These are phyloP conservation scores for Lantana camara DNA, from an alignment of 257 asterid species.

Conservation along the genomic window DNA sequence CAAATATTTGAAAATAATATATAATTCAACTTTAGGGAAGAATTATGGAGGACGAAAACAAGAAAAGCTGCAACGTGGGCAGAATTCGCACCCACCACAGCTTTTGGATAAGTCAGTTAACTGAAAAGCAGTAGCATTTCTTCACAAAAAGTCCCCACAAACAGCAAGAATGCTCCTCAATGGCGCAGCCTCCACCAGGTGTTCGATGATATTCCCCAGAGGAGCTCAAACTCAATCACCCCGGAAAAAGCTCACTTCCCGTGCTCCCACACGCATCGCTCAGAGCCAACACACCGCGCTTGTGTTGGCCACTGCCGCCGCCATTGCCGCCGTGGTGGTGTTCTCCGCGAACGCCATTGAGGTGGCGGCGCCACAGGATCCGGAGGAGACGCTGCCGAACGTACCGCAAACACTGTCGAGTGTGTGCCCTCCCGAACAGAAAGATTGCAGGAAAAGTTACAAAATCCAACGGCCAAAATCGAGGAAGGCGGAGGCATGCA, in stretches of 20 bases:
- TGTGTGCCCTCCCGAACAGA: conserved; percentile 32
- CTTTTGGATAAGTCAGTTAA: background rate
- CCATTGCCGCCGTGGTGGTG: background rate
- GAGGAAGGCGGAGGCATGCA: conserved; percentile 76
- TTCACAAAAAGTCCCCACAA: background rate
- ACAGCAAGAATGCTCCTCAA: background rate
- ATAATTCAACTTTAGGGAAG: no score
- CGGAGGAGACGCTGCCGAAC: background rate
- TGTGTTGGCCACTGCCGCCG: background rate
- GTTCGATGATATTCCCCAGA: background rate
- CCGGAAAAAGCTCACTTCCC: background rate
- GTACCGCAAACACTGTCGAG: conserved; percentile 25
- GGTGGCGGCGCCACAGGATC: conserved; percentile 1
- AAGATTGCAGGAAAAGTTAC: conserved; percentile 55
- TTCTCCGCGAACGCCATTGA: background rate
- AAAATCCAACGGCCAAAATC: conserved; percentile 86
- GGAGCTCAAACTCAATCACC: background rate
- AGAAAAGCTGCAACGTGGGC: background rate
- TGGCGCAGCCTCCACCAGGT: background rate
- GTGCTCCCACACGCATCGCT: background rate
- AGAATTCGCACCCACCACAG: background rate
- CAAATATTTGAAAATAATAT: no score
- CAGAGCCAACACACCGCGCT: background rate
- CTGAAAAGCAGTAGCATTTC: background rate
- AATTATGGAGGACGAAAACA: background rate